These are phyloP conservation scores for Sinapis alba DNA, from an alignment of 441 rosid genomes.

Conservation along the genomic window DNA sequence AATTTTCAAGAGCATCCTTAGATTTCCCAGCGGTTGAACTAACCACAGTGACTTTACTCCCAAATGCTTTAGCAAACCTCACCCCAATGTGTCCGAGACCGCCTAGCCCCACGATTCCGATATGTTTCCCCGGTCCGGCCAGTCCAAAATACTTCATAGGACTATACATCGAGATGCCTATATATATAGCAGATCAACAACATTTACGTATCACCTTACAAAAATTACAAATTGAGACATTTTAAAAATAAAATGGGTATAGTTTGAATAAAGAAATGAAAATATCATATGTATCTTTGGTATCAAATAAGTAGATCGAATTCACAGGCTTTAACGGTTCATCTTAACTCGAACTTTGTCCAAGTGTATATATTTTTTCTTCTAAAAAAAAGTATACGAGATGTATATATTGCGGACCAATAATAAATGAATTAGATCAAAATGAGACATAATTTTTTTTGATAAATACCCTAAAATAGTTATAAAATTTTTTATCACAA, in stretches of 20 bases:
- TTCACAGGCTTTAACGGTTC: neutral
- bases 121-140: constrained; percentile 47
- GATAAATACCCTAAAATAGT: too few species aligned
- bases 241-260: neutral
- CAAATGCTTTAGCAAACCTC: constrained; percentile 62
- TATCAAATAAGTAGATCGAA: neutral
- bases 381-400: neutral
- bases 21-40: constrained; percentile 47
- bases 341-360: neutral
- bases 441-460: neutral
- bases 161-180: constrained; percentile 60
- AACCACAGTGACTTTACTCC: constrained; percentile 54
- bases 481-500: too few species aligned
- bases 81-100: constrained; percentile 68
- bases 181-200: neutral
- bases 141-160: constrained; percentile 57
- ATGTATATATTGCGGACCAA: neutral
- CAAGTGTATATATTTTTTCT: neutral
- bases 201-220: neutral
- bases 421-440: neutral
- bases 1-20: constrained; percentile 50
- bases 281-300: neutral
- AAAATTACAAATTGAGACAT: neutral
- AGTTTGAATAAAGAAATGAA: neutral
- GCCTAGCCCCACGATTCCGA: constrained; percentile 61